Conservation (phyloP, 164 flowering plant species). For the Santalum album region DNA sequence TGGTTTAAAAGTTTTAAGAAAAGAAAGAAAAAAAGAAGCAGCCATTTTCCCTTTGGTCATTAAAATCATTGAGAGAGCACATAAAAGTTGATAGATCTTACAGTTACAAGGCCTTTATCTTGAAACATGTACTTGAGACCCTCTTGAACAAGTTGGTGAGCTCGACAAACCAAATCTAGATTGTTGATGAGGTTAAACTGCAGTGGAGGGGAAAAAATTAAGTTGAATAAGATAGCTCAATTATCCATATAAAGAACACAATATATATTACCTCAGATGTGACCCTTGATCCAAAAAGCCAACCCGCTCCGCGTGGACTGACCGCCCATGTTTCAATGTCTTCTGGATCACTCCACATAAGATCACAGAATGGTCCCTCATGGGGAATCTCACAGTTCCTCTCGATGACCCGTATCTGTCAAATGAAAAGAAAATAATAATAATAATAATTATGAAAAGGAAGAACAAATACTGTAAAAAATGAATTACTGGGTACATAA, state of each 20-base stretch:
- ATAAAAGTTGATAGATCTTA: conserved; percentile 23
- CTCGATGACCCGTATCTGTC: conserved; percentile 86
- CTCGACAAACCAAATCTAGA: conserved; percentile 94
- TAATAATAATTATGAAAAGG: not conserved
- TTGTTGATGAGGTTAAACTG: conserved; percentile 98
- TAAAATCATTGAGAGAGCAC: not conserved
- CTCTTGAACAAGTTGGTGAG: conserved; percentile 99
- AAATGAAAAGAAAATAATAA: conserved; percentile 7
- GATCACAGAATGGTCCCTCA: conserved; percentile 99
- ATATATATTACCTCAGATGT: conserved; percentile 66
- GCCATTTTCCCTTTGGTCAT: not conserved
- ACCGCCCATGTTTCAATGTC: conserved; percentile 99
- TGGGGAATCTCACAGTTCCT: conserved; percentile 98
- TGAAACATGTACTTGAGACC: conserved; percentile 99
- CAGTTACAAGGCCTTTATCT: conserved; percentile 98
- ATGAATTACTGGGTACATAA: too few species aligned
- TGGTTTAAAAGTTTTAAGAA: too few species aligned
- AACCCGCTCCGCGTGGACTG: conserved; percentile 99
- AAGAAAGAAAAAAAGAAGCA: conserved; percentile 15
- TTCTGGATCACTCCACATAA: conserved; percentile 99
- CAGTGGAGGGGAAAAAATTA: conserved; percentile 6
- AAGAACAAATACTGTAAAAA: not conserved
- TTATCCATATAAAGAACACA: not conserved
- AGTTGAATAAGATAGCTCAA: not conserved
- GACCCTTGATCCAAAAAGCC: conserved; percentile 99